Evolutionary conservation across 1,139 yeast species (phyloP), one percentile per base, ranked within the genome.

Genomic region (Geotrichum aggregatum): DNA sequence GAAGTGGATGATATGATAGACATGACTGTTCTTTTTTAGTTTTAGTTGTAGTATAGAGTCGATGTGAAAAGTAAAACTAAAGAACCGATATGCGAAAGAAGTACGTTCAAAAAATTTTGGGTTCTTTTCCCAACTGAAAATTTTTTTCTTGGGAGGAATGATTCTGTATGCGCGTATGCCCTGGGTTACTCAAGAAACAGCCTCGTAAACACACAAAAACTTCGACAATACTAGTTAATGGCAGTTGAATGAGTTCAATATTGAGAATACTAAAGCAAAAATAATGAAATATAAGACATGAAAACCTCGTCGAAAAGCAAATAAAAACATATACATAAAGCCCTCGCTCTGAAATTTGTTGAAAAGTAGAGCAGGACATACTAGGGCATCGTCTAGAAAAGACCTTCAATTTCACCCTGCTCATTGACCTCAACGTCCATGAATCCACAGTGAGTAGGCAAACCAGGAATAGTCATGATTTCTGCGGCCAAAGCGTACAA

Each of bases 401-500:
- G 79, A 50, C 98, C 98, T 63, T 88, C 95, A 63, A 92, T 91
- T 66, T 91, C 95, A 55, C 97, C 98, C 55, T 88, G 84, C 51
- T 84, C 91, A 67, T 86, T 84, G 58, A 92, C 95, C 71, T 92
- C 98, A 55, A 92, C 95, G 69, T 91, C 87, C 95, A 91, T 88
- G 76, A 87, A 92, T 41, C 98, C 98, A 72, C 95, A 84, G 66
- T 87, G 92, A 24, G 98, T 92, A 56, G 98, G 96, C 68, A 92
- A 78, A 56, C 98, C 98, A 28, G 98, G 98, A 63, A 92, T 91
- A 50, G 98, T 92, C 80, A 86, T 94, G 66, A 92, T 91, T 71
- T 91, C 96, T 46, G 96, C 98, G 13, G 98, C 98, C 64, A 92
- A 79, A 5, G 98, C 98, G 66, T 91, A 91, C 67, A 92, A 77